phyloP scores from a whole-genome alignment of 441 rosid genomes.

The Lepidium campestre region DNA sequence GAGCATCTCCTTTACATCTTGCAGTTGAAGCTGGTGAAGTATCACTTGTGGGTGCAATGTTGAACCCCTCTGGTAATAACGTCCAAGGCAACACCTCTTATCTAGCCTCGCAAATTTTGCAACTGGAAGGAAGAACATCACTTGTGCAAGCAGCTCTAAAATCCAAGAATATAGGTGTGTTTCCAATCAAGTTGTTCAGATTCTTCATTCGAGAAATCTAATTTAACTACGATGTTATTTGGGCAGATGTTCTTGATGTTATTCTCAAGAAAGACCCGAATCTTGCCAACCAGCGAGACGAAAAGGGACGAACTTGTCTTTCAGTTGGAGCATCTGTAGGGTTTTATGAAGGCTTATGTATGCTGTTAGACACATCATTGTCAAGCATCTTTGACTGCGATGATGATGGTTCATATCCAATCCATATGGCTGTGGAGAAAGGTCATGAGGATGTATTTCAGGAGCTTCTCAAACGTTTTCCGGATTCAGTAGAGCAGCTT shows the following conservation, averaged over 20 bases:
- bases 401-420: slow-evolving; percentile 15
- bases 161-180: background rate
- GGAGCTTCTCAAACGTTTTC: background rate
- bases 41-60: background rate
- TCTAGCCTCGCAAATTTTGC: too few relatives aligned
- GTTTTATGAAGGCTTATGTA: background rate
- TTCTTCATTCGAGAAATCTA: background rate
- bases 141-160: background rate
- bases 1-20: background rate
- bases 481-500: background rate
- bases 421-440: slow-evolving; percentile 3
- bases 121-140: background rate
- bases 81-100: too few relatives aligned
- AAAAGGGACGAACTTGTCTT: slow-evolving; percentile 13
- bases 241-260: background rate
- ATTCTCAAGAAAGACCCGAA: background rate
- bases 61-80: background rate
- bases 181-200: background rate
- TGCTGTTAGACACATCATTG: background rate
- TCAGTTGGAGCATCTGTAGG: slow-evolving; percentile 3
- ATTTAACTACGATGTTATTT: background rate
- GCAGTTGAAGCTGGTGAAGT: background rate
- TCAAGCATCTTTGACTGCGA: background rate
- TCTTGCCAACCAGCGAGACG: background rate
- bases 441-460: background rate